These are phyloP conservation scores for Neoarthrinium moseri DNA, from an alignment of 2,329 filamentous ascomycete genomes.

Conservation along the genomic window DNA sequence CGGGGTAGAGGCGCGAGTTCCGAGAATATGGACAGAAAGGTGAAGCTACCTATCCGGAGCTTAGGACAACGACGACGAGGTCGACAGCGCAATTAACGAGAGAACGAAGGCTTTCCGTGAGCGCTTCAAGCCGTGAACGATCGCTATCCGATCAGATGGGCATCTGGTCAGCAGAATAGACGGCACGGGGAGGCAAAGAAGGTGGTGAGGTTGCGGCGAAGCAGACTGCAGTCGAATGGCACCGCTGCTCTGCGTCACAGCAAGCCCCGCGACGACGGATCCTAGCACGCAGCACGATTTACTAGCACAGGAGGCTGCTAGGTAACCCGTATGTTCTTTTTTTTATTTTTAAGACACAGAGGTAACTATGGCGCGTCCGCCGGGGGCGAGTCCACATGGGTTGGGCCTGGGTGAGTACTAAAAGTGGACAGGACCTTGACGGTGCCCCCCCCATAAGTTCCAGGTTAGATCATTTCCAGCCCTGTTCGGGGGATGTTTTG, in stretches of 20 bases:
- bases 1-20: constrained; percentile 4
- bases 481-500: too few species aligned
- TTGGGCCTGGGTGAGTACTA: too few species aligned
- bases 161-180: not conserved
- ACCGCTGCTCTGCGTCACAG: not conserved
- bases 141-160: not conserved
- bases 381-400: too few species aligned
- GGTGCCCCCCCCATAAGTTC: too few species aligned
- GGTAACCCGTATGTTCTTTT: too few species aligned
- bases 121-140: not conserved
- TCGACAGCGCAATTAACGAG: not conserved
- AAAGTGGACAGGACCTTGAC: too few species aligned
- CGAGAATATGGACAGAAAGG: not conserved
- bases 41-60: not conserved
- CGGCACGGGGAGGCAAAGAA: not conserved
- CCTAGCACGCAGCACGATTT: too few species aligned
- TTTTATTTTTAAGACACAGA: too few species aligned
- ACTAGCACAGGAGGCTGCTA: too few species aligned
- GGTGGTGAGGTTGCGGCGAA: not conserved
- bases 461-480: too few species aligned
- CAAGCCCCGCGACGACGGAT: not conserved
- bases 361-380: too few species aligned
- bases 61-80: too few species aligned
- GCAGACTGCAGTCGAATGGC: not conserved
- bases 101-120: not conserved